These are phyloP conservation scores for Phytomonas francai DNA, from an alignment of 208 protist species.

Conservation along the genomic window DNA sequence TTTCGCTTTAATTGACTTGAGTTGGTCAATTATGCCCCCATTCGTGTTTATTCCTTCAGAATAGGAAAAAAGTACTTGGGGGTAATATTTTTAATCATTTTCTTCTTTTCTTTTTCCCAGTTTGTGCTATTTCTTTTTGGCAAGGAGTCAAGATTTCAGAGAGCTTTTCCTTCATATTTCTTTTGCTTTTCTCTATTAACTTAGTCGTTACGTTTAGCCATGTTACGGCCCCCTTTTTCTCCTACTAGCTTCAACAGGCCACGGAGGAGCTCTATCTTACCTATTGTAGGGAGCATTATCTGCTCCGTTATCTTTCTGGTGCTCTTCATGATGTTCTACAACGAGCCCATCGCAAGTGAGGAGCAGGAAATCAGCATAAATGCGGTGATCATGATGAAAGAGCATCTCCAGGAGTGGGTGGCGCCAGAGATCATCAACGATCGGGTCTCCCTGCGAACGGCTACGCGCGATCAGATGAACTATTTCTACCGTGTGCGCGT, in stretches of 20 bases:
- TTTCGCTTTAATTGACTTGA: too few species aligned
- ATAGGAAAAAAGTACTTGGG: too few species aligned
- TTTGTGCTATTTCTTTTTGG: too few species aligned
- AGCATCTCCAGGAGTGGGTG: constrained; percentile 18
- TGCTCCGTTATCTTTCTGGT: constrained; percentile 8
- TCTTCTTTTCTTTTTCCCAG: too few species aligned
- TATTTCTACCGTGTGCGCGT: constrained; percentile 22
- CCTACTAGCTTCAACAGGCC: too few species aligned
- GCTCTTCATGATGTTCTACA: constrained; percentile 19
- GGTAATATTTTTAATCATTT: too few species aligned
- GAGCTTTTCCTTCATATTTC: too few species aligned
- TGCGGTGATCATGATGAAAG: constrained; percentile 1
- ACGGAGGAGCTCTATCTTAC: background rate
- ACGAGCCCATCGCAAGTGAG: constrained; percentile 16
- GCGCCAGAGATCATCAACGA: constrained; percentile 10
- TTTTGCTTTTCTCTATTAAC: too few species aligned
- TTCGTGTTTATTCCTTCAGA: too few species aligned
- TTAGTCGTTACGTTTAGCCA: background rate
- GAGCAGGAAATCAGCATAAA: constrained; percentile 16
- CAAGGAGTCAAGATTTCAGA: too few species aligned
- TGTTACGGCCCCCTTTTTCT: background rate
- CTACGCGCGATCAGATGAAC: constrained; percentile 4
- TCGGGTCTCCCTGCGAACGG: background rate
- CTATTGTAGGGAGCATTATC: constrained; percentile 9
- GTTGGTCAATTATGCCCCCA: too few species aligned